A percentile compares a stretch with the other conserved stretches of the same genome.
Conservation (phyloP, 306 rosid species). For the Pterocarpus macrocarpus region DNA sequence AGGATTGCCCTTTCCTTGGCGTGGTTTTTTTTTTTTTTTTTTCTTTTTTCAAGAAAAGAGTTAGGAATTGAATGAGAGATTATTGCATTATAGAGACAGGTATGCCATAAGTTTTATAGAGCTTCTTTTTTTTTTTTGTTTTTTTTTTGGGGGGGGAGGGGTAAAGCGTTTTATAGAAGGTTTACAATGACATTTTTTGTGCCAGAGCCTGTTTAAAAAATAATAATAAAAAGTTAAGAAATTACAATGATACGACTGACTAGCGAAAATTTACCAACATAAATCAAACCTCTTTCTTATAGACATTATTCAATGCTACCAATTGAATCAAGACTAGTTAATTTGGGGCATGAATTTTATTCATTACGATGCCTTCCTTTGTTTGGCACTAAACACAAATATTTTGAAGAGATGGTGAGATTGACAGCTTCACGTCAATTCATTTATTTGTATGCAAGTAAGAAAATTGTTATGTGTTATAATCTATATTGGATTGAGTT, state of each 20-base stretch:
- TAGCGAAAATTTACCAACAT: background rate
- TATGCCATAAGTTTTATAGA: too few species aligned
- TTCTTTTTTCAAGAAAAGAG: background rate
- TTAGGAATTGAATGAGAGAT: too few species aligned
- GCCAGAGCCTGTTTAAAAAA: too few species aligned
- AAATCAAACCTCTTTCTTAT: background rate
- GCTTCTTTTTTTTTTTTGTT: too few species aligned
- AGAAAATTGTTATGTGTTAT: too few species aligned
- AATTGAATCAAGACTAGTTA: background rate
- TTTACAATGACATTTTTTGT: too few species aligned
- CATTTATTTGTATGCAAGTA: too few species aligned
- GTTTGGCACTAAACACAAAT: background rate
- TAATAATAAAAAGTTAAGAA: too few species aligned
- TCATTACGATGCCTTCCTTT: background rate
- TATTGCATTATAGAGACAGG: too few species aligned
- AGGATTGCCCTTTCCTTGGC: background rate
- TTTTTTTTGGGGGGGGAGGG: too few species aligned
- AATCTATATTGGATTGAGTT: too few species aligned
- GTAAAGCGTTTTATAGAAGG: too few species aligned
- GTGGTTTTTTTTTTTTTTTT: background rate
- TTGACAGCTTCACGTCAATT: constrained; percentile 1
- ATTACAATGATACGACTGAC: background rate
- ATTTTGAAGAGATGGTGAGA: background rate
- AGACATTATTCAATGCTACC: background rate
- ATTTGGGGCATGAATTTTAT: background rate